Percentiles rank a stretch among this genome's conserved stretches.
phyloP scores from a whole-genome alignment of 148 eudicot species.

The Rhododendron mucronatum region DNA sequence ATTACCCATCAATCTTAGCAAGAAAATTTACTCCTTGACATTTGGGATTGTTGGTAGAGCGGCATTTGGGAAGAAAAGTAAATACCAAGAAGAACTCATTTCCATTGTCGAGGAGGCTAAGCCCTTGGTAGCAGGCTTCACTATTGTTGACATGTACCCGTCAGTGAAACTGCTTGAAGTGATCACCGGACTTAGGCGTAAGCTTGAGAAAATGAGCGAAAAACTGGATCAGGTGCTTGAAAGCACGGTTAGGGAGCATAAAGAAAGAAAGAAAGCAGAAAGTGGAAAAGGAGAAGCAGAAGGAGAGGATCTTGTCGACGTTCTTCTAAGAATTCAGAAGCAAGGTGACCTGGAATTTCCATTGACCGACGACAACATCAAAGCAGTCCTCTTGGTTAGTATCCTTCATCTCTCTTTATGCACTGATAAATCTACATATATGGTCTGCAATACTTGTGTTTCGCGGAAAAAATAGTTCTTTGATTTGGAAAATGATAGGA shows the following conservation, averaged over 20 bases:
- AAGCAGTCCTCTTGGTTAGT: constrained; percentile 31
- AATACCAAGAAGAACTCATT: constrained; percentile 19
- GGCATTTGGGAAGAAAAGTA: not conserved
- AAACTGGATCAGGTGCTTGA: constrained; percentile 14
- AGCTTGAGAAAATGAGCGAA: not conserved
- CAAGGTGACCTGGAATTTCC: not conserved
- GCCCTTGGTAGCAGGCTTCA: constrained; percentile 8
- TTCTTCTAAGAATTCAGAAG: constrained; percentile 4
- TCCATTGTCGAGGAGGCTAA: not conserved
- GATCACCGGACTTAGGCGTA: constrained; percentile 12
- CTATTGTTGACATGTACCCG: constrained; percentile 26
- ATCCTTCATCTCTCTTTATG: not conserved
- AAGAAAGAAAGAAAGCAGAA: not conserved
- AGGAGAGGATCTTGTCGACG: not conserved
- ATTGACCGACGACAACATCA: constrained; percentile 20
- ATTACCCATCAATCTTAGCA: not conserved
- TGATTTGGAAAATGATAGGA: not conserved
- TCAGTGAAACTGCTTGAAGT: constrained; percentile 12
- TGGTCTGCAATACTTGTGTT: not conserved
- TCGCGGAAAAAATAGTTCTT: not conserved
- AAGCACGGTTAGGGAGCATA: constrained; percentile 15
- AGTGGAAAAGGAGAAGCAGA: not conserved
- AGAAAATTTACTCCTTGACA: not conserved
- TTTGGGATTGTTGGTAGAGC: not conserved
- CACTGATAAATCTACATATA: not conserved